Evolutionary conservation across 2,329 filamentous ascomycete genomes (phyloP).

Genomic region (Neofusicoccum sp.): DNA sequence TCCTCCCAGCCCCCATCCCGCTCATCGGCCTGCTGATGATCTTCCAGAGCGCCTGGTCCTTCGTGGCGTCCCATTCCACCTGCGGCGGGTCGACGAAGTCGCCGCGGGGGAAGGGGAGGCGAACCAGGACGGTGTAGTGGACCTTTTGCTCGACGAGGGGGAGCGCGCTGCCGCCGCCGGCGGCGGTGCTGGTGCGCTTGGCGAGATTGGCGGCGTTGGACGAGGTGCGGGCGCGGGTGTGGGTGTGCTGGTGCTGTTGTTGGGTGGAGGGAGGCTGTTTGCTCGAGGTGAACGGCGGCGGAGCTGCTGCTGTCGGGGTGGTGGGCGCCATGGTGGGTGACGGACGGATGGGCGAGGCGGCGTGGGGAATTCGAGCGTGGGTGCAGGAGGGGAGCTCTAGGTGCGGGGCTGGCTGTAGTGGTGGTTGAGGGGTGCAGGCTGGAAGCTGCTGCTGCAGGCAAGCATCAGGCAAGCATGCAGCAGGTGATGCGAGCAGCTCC

Average conservation of each 20-base stretch:
- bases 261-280: not conserved
- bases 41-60: slow-evolving; percentile 88
- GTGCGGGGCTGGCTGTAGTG: not conserved
- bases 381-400: no score
- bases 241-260: not conserved
- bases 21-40: slow-evolving; percentile 65
- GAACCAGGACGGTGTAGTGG: slow-evolving; percentile 73
- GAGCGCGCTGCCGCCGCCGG: not conserved
- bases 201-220: slow-evolving; percentile 6
- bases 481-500: not conserved
- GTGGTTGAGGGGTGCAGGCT: not conserved
- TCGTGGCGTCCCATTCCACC: slow-evolving; percentile 81
- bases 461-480: not conserved
- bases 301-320: not conserved
- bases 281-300: not conserved
- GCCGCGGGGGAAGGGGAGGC: slow-evolving; percentile 83
- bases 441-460: not conserved
- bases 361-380: no score
- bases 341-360: not conserved
- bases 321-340: slow-evolving; percentile 2
- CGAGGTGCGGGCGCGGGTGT: slow-evolving; percentile 2
- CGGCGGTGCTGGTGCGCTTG: not conserved
- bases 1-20: not conserved
- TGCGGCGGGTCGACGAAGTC: slow-evolving; percentile 88
- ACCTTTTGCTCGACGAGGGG: slow-evolving; percentile 16